Conservation (phyloP, 2,329 filamentous ascomycete genomes). For the Phyllosticta citriasiana region DNA sequence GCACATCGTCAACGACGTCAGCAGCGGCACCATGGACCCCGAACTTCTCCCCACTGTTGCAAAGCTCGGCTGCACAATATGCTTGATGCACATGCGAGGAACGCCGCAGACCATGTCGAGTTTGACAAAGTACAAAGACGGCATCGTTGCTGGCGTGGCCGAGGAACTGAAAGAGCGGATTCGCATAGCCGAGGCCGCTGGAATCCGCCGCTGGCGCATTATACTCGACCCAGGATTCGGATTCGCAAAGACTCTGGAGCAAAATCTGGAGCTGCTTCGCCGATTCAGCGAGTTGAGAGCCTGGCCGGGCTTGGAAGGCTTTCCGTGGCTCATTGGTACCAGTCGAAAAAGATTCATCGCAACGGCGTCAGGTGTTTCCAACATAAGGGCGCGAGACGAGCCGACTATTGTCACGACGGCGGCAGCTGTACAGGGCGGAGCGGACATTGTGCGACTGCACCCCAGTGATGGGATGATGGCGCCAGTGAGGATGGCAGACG, state of each 20-base stretch:
- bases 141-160: constrained; percentile 55
- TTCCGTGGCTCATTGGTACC: constrained; percentile 83
- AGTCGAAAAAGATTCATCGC: constrained; percentile 90
- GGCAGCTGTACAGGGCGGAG: constrained; percentile 75
- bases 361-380: constrained; percentile 52
- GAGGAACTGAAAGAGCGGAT: constrained; percentile 62
- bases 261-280: constrained; percentile 74
- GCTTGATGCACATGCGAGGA: constrained; percentile 91
- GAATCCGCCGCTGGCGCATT: constrained; percentile 85
- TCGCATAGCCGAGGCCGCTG: constrained; percentile 65
- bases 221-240: constrained; percentile 89
- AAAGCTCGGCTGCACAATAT: constrained; percentile 57
- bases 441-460: constrained; percentile 87
- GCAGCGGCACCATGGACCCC: constrained; percentile 66
- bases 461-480: constrained; percentile 75
- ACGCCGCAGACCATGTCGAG: constrained; percentile 71
- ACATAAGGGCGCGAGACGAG: constrained; percentile 54
- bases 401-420: constrained; percentile 85
- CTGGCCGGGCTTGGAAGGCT: constrained; percentile 45
- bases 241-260: constrained; percentile 73
- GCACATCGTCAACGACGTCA: constrained; percentile 92
- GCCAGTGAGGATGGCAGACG: constrained; percentile 81
- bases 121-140: constrained; percentile 57
- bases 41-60: constrained; percentile 77
- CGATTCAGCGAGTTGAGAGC: constrained; percentile 48